phyloP scores from a whole-genome alignment of 2,329 filamentous ascomycete genomes.

The Teratosphaeria epicoccoides region DNA sequence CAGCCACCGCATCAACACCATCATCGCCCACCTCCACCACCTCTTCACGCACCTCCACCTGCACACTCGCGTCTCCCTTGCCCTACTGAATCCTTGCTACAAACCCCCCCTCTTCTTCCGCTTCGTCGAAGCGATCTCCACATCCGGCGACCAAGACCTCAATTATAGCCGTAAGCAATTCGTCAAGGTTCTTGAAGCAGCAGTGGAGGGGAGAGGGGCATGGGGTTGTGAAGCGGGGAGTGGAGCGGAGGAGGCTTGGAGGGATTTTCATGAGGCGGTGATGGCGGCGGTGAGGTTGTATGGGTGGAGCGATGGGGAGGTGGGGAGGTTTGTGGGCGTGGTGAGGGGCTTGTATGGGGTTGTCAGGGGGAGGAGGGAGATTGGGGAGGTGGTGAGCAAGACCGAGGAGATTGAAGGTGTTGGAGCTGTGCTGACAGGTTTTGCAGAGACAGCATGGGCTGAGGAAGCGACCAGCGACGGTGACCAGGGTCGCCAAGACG shows the following conservation, averaged over 20 bases:
- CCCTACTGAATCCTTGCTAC: background rate
- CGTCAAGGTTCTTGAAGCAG: background rate
- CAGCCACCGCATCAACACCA: background rate
- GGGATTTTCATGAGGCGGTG: background rate
- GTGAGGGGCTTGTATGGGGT: background rate
- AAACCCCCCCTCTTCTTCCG: background rate
- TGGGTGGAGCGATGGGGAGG: background rate
- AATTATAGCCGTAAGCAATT: background rate
- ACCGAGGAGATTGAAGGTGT: background rate
- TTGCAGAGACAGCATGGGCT: background rate
- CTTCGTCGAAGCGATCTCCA: background rate
- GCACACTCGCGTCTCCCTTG: background rate
- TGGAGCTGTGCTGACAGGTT: background rate
- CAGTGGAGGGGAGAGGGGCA: background rate
- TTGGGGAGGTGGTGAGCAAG: background rate
- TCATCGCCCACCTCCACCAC: background rate
- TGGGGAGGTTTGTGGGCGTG: background rate
- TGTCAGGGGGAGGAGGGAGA: background rate
- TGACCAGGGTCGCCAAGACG: background rate
- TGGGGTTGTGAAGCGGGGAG: background rate
- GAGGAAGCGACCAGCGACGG: background rate
- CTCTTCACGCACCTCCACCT: background rate
- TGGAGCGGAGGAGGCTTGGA: background rate
- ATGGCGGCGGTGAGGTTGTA: background rate
- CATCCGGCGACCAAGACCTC: background rate